A percentile compares a stretch with the other conserved stretches of the same genome.
Conservation (phyloP, 1,284 basidiomycete species). For the Apiotrichum gracile region DNA sequence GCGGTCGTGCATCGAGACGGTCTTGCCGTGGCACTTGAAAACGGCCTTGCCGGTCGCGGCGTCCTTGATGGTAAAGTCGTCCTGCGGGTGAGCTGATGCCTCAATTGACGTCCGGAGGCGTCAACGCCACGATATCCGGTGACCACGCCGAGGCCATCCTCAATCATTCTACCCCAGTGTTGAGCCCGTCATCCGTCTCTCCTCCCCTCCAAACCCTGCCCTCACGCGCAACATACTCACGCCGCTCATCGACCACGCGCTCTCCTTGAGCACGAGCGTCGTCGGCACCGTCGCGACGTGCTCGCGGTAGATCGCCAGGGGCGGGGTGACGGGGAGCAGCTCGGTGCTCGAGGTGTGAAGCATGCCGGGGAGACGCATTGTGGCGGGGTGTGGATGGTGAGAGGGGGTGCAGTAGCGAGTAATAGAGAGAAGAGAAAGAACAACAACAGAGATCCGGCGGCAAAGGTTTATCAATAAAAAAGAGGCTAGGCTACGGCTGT, state of each 20-base stretch:
- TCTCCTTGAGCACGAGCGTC: slow-evolving; percentile 32
- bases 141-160: background rate
- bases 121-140: no score
- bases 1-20: slow-evolving; percentile 7
- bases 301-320: slow-evolving; percentile 3
- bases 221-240: background rate
- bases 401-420: no score
- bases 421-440: no score
- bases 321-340: slow-evolving; percentile 1
- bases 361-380: no score
- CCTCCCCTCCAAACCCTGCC: background rate
- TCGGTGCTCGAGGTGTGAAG: background rate
- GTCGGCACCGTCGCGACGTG: slow-evolving; percentile 1
- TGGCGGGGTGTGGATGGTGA: no score
- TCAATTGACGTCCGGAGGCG: background rate
- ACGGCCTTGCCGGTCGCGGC: background rate
- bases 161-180: no score
- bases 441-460: no score
- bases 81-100: background rate
- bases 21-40: slow-evolving; percentile 7
- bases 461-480: no score
- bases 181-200: no score
- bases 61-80: slow-evolving; percentile 7
- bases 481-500: no score
- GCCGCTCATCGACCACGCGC: background rate